A percentile compares a stretch with the other conserved stretches of the same genome.
Conservation (phyloP, 495 filamentous ascomycete genomes). For the Xylona heveae region DNA sequence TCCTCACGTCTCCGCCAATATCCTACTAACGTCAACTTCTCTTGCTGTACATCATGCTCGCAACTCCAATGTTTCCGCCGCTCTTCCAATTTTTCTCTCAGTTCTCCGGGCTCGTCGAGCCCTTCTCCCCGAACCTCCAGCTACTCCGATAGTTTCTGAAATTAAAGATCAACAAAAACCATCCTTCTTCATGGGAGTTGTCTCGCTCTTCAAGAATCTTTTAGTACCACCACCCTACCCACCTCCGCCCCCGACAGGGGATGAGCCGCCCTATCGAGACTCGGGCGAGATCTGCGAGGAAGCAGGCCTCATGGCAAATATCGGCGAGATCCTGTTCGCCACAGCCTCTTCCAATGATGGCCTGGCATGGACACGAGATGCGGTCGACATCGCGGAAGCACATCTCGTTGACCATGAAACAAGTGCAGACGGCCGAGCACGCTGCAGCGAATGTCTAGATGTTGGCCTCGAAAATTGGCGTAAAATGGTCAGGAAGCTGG, state of each 20-base stretch:
- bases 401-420: slow-evolving; percentile 20
- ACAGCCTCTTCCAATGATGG: slow-evolving; percentile 26
- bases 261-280: slow-evolving; percentile 36
- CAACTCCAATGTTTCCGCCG: slow-evolving; percentile 32
- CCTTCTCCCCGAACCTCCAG: slow-evolving; percentile 13
- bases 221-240: slow-evolving; percentile 39
- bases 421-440: slow-evolving; percentile 18
- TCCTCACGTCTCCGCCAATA: slow-evolving; percentile 39
- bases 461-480: slow-evolving; percentile 57
- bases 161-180: neutral
- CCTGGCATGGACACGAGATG: slow-evolving; percentile 67
- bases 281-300: slow-evolving; percentile 52
- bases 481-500: slow-evolving; percentile 28
- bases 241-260: slow-evolving; percentile 37
- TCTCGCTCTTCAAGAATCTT: slow-evolving; percentile 19
- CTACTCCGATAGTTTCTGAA: neutral
- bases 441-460: slow-evolving; percentile 48
- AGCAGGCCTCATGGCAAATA: slow-evolving; percentile 66
- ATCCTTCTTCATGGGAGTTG: slow-evolving; percentile 6
- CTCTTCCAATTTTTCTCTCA: slow-evolving; percentile 73
- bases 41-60: slow-evolving; percentile 57
- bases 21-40: slow-evolving; percentile 52
- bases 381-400: slow-evolving; percentile 44
- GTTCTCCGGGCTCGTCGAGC: slow-evolving; percentile 50
- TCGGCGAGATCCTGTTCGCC: slow-evolving; percentile 83